Base-by-base conservation (phyloP, 306 rosid species). In the Glycine tomentella region DNA sequence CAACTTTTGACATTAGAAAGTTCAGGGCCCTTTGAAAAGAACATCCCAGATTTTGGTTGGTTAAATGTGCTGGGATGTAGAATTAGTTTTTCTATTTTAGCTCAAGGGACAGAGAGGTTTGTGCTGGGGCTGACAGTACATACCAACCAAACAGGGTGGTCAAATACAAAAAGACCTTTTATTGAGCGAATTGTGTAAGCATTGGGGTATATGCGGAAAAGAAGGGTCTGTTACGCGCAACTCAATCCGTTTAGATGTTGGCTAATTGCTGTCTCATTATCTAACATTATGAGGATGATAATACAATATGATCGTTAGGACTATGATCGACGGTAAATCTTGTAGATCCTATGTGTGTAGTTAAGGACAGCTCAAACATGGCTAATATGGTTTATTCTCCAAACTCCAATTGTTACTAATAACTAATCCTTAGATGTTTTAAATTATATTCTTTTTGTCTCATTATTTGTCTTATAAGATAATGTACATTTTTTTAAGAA, bases 41-140 rank as follows among this genome's bases (percentile, higher is more conserved):
- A 73, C 51, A 79, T 44, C 62, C 74, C 78, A 81, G 84, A 82
- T 69, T 31, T 62, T 83, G 87, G 67, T 59, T 82, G 82, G 84
- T 74, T 69, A 56, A 78, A 68, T 80, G 34, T 64, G 81, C 20
- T 16, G 45, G 13, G 57, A 44, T 69, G 83, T 75, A 50, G 79
- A 82, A 80, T 83, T 69, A 49, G 80, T 1, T 48, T n/a, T 75
- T 15, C 91, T 87, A 69, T 84, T 89, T 87, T 87, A 40, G 87
- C 52, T 74, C 50, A 25, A 65, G 36, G 52, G 63, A 77, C 78
- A 68, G 81, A 84, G 75, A 80, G 76, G 72, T 78, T 81, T 81
- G 81, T 79, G 85, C 81, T 69, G 79, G 2, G 72, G 75, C 49
- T 61, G 31, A 76, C 71, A 74, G 85, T 75, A 72, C 69, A 68